These are phyloP conservation scores for Ophiocordyceps unilateralis DNA, from an alignment of 2,329 filamentous ascomycete species.

Conservation along the genomic window DNA sequence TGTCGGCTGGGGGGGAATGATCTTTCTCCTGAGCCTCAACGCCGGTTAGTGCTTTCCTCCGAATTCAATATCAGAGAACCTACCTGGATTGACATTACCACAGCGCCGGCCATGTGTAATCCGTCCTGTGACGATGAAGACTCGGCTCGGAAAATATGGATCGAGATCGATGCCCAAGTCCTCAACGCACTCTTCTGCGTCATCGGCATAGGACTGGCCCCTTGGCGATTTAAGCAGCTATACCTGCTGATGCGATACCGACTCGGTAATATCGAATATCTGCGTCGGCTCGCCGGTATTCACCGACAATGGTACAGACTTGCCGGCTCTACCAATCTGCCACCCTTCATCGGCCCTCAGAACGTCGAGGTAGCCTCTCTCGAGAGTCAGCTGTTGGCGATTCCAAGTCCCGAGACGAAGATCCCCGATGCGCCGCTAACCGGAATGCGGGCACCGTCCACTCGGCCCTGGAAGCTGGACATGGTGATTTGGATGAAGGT, in stretches of 20 bases:
- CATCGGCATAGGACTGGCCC: slow-evolving; percentile 67
- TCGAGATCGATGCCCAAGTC: slow-evolving; percentile 73
- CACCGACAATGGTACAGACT: slow-evolving; percentile 63
- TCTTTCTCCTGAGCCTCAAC: slow-evolving; percentile 70
- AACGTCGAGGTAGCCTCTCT: slow-evolving; percentile 25
- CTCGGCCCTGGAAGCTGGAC: slow-evolving; percentile 59
- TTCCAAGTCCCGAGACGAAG: slow-evolving; percentile 47
- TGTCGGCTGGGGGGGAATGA: slow-evolving; percentile 80
- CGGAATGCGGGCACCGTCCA: slow-evolving; percentile 49
- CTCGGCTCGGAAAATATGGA: slow-evolving; percentile 65
- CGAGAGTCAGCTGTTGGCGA: slow-evolving; percentile 15
- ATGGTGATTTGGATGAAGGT: slow-evolving; percentile 65
- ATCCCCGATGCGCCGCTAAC: slow-evolving; percentile 55
- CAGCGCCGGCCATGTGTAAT: slow-evolving; percentile 52
- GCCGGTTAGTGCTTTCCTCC: slow-evolving; percentile 18
- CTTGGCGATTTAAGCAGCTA: slow-evolving; percentile 69
- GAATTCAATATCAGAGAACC: not conserved
- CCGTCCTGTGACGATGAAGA: slow-evolving; percentile 54
- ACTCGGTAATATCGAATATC: slow-evolving; percentile 33
- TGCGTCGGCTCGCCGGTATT: slow-evolving; percentile 56
- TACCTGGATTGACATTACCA: not conserved
- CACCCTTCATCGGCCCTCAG: slow-evolving; percentile 32
- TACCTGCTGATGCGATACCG: slow-evolving; percentile 56
- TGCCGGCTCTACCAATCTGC: slow-evolving; percentile 43
- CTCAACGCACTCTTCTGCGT: slow-evolving; percentile 69